Conservation (phyloP, 2,329 filamentous ascomycete genomes). For the Colletotrichum navitas region DNA sequence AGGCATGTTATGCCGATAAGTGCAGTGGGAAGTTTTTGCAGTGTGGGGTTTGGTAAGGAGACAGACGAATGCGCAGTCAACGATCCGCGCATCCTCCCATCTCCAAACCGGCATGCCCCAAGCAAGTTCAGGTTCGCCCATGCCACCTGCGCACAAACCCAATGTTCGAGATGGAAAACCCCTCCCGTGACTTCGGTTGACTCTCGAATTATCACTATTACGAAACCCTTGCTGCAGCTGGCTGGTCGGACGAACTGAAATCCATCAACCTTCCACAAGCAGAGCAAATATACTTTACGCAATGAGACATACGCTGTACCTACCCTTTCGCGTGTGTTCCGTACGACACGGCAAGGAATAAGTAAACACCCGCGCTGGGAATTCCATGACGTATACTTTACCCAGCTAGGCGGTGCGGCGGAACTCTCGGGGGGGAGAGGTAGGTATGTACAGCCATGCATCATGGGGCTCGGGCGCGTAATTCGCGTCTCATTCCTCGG, state of each 20-base stretch:
- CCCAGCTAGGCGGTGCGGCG: slow-evolving; percentile 29
- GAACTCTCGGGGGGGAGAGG: too few relatives aligned
- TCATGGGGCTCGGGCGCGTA: slow-evolving; percentile 5
- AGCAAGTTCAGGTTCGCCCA: not conserved
- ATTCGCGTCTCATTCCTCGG: slow-evolving; percentile 18
- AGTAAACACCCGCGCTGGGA: not conserved
- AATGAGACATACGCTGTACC: slow-evolving; percentile 11
- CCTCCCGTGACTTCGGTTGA: not conserved
- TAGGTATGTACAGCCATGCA: not conserved
- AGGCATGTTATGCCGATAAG: not conserved
- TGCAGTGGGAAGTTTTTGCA: not conserved
- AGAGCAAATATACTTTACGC: slow-evolving; percentile 10
- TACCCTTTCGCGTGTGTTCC: slow-evolving; percentile 5
- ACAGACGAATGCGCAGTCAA: not conserved
- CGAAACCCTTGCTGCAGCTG: not conserved
- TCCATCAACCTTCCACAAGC: not conserved
- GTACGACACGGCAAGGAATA: slow-evolving; percentile 4
- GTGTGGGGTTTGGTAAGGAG: not conserved
- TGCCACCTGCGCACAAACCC: not conserved
- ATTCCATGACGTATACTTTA: slow-evolving; percentile 38
- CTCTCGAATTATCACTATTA: not conserved
- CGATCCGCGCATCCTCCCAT: slow-evolving; percentile 20
- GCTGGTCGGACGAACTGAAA: not conserved
- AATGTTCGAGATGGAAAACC: not conserved
- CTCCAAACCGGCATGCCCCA: slow-evolving; percentile 1